Conservation (phyloP, 2,329 filamentous ascomycete genomes). For the Pyrenophora graminea region DNA sequence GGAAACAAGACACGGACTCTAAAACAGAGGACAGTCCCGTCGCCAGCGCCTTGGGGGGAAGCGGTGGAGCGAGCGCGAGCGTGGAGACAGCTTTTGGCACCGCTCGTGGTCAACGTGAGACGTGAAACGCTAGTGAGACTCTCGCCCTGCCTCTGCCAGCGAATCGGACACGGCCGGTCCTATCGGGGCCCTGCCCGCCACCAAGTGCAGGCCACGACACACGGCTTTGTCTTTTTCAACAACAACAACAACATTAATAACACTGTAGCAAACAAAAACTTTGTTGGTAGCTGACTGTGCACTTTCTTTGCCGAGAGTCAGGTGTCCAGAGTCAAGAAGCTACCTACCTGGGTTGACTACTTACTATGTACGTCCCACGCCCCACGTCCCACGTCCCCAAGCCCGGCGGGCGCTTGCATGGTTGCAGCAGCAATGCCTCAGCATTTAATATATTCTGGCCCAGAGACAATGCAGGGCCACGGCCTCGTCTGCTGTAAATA, state of each 20-base stretch:
- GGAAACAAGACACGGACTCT: conserved; percentile 22
- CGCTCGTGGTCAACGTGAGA: conserved; percentile 16
- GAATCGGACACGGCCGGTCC: conserved; percentile 7
- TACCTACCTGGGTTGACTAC: no score
- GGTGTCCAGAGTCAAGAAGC: no score
- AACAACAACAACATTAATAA: neutral
- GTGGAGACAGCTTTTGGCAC: conserved; percentile 18
- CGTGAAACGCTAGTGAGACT: conserved; percentile 19
- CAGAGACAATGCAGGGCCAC: neutral
- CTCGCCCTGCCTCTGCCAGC: conserved; percentile 2
- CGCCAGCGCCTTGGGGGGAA: conserved; percentile 1
- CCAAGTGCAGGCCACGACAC: conserved; percentile 1
- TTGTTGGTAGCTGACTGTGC: neutral
- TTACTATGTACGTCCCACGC: no score
- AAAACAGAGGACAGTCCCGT: conserved; percentile 17
- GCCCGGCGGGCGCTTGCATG: conserved; percentile 6
- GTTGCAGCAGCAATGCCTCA: neutral
- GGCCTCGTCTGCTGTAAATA: conserved; percentile 10
- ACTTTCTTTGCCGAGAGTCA: no score
- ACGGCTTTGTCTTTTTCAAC: neutral
- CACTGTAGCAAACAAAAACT: neutral
- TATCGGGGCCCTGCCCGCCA: neutral
- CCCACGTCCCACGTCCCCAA: neutral
- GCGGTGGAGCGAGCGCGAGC: conserved; percentile 12
- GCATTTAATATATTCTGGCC: neutral